Percentiles rank a stretch among this genome's conserved stretches.
Conservation (phyloP, 2,329 filamentous ascomycete species). For the Aureobasidium namibiae region DNA sequence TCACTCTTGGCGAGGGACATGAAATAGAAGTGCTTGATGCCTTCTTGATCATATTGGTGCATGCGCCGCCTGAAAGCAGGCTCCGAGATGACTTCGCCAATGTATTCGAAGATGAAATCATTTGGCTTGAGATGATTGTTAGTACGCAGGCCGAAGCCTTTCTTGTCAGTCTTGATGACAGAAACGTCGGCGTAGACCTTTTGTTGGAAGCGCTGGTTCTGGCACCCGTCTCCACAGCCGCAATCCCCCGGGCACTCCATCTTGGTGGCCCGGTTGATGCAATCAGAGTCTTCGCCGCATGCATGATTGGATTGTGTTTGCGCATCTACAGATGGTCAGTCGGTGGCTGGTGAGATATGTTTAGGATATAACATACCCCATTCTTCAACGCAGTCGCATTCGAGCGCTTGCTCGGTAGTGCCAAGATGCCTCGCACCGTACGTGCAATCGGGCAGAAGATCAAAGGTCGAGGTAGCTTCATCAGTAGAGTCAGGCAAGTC, state of each 20-base stretch:
- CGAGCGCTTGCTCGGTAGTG: slow-evolving; percentile 82
- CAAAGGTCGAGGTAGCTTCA: slow-evolving; percentile 68
- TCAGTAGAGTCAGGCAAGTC: slow-evolving; percentile 70
- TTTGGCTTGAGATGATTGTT: slow-evolving; percentile 68
- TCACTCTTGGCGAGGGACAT: slow-evolving; percentile 97
- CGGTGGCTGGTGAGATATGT: neutral
- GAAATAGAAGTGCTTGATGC: slow-evolving; percentile 99
- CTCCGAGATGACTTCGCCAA: slow-evolving; percentile 96
- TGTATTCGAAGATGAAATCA: slow-evolving; percentile 96
- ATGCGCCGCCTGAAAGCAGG: slow-evolving; percentile 80
- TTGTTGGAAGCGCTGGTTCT: slow-evolving; percentile 90
- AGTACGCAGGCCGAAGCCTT: slow-evolving; percentile 84
- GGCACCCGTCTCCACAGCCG: slow-evolving; percentile 78
- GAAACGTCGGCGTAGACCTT: slow-evolving; percentile 85
- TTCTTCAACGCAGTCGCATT: slow-evolving; percentile 91
- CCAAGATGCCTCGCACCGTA: slow-evolving; percentile 91
- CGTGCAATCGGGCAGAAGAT: slow-evolving; percentile 73
- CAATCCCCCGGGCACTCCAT: slow-evolving; percentile 90
- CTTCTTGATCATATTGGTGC: slow-evolving; percentile 87
- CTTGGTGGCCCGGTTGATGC: slow-evolving; percentile 96
- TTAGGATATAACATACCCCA: slow-evolving; percentile 61
- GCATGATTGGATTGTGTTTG: slow-evolving; percentile 59
- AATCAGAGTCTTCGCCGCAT: slow-evolving; percentile 93
- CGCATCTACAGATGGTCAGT: slow-evolving; percentile 37
- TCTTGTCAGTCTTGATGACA: slow-evolving; percentile 97